These are phyloP conservation scores for Neophaeococcomyces mojaviensis DNA, from an alignment of 2,329 filamentous ascomycete species.

Conservation along the genomic window DNA sequence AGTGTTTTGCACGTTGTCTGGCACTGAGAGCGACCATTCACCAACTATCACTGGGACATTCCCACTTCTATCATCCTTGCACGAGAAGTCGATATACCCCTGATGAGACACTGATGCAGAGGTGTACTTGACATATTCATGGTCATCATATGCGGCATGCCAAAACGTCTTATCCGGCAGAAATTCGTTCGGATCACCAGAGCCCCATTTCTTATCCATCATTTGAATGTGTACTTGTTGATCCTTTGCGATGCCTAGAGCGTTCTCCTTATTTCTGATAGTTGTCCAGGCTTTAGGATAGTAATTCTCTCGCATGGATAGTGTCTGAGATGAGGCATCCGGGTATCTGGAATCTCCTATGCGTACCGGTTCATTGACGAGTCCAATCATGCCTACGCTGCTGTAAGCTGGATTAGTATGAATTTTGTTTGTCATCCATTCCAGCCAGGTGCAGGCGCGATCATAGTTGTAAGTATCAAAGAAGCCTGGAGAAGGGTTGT, in stretches of 20 bases:
- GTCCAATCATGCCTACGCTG: conserved; percentile 52
- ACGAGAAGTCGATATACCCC: conserved; percentile 46
- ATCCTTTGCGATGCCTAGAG: conserved; percentile 35
- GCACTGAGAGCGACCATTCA: conserved; percentile 51
- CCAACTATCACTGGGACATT: conserved; percentile 47
- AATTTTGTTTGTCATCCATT: conserved; percentile 48
- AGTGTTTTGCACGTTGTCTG: conserved; percentile 41
- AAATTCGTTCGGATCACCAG: conserved; percentile 45
- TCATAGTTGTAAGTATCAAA: conserved; percentile 51
- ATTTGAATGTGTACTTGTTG: conserved; percentile 48
- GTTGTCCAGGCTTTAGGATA: conserved; percentile 21
- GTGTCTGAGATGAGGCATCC: conserved; percentile 5
- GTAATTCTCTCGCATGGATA: conserved; percentile 13
- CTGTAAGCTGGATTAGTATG: conserved; percentile 43
- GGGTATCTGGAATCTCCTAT: conserved; percentile 21
- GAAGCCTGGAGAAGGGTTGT: conserved; percentile 40
- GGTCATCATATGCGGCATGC: conserved; percentile 48
- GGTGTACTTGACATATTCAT: conserved; percentile 52
- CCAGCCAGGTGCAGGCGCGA: conserved; percentile 49
- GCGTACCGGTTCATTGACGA: conserved; percentile 53
- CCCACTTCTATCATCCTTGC: conserved; percentile 38
- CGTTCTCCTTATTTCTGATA: conserved; percentile 45
- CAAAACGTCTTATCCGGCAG: conserved; percentile 36
- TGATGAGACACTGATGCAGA: conserved; percentile 38
- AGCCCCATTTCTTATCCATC: conserved; percentile 49